Evolutionary conservation across 768 basidiomycete genomes (phyloP).

Genomic region (Russula vinacea): DNA sequence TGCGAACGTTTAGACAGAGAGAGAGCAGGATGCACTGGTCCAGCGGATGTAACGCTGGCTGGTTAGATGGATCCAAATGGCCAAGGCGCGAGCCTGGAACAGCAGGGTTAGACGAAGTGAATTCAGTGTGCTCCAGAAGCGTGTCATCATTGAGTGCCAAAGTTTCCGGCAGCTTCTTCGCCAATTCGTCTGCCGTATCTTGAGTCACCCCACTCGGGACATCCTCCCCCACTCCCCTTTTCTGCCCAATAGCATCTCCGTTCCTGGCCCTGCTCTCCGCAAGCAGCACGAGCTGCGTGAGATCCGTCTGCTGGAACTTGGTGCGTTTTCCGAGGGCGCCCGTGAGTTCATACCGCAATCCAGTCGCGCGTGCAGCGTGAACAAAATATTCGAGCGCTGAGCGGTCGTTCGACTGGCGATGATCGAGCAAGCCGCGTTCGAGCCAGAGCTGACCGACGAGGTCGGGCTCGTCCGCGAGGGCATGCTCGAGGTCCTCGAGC

Average conservation of each 20-base stretch:
- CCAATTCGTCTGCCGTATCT: slow-evolving; percentile 43
- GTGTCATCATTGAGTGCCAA: slow-evolving; percentile 92
- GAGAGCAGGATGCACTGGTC: slow-evolving; percentile 92
- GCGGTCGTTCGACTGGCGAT: slow-evolving; percentile 72
- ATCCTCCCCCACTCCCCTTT: slow-evolving; percentile 17
- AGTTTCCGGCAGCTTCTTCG: slow-evolving; percentile 60
- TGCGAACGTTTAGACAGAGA: slow-evolving; percentile 85
- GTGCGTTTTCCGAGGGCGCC: slow-evolving; percentile 93
- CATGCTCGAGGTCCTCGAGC: slow-evolving; percentile 43
- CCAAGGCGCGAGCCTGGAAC: slow-evolving; percentile 47
- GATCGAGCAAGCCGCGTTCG: slow-evolving; percentile 77
- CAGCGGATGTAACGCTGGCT: slow-evolving; percentile 85
- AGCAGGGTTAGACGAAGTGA: slow-evolving; percentile 67
- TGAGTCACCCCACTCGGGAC: slow-evolving; percentile 44
- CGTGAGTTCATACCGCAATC: slow-evolving; percentile 84
- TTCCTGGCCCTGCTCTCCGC: slow-evolving; percentile 66
- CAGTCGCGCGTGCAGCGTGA: slow-evolving; percentile 69
- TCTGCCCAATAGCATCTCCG: not conserved
- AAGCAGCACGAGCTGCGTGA: slow-evolving; percentile 88
- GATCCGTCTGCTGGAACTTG: slow-evolving; percentile 82
- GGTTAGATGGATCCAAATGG: slow-evolving; percentile 77
- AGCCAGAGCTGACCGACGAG: slow-evolving; percentile 65
- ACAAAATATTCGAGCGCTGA: slow-evolving; percentile 74
- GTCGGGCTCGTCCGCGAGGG: slow-evolving; percentile 53
- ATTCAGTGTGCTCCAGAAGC: slow-evolving; percentile 88